A percentile compares a stretch with the other conserved stretches of the same genome.
Conservation (phyloP, 2,329 filamentous ascomycete species). For the Camillea tinctor region DNA sequence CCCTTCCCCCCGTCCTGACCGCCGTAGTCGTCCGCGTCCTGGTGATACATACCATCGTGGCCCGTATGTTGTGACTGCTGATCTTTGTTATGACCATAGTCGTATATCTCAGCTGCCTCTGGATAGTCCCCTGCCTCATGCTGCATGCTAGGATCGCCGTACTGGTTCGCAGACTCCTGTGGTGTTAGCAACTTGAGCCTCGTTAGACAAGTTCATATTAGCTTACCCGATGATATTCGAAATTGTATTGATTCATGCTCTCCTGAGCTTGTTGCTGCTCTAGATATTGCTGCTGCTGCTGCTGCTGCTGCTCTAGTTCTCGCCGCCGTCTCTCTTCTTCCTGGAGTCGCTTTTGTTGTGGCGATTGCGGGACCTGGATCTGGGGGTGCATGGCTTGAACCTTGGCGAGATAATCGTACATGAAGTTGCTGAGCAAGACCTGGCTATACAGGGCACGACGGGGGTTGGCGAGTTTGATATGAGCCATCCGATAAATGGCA, state of each 20-base stretch:
- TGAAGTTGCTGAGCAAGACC: constrained; percentile 96
- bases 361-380: constrained; percentile 83
- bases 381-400: constrained; percentile 99
- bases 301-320: constrained; percentile 44
- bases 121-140: constrained; percentile 48
- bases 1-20: constrained; percentile 23
- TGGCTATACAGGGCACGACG: constrained; percentile 89
- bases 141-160: constrained; percentile 43
- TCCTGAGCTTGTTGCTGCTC: constrained; percentile 45
- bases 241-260: constrained; percentile 50
- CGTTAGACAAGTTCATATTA: background rate
- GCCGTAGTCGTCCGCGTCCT: constrained; percentile 33
- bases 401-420: constrained; percentile 98
- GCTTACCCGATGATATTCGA: constrained; percentile 53
- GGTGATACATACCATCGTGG: constrained; percentile 39
- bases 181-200: constrained; percentile 11
- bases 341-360: constrained; percentile 66
- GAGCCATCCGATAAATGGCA: constrained; percentile 97
- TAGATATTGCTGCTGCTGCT: constrained; percentile 43
- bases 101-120: constrained; percentile 53
- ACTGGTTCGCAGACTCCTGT: constrained; percentile 43
- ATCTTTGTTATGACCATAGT: constrained; percentile 49
- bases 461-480: constrained; percentile 98
- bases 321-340: constrained; percentile 47
- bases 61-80: constrained; percentile 30